phyloP scores from a whole-genome alignment of 306 rosid species.

The Mimosa bimucronata region DNA sequence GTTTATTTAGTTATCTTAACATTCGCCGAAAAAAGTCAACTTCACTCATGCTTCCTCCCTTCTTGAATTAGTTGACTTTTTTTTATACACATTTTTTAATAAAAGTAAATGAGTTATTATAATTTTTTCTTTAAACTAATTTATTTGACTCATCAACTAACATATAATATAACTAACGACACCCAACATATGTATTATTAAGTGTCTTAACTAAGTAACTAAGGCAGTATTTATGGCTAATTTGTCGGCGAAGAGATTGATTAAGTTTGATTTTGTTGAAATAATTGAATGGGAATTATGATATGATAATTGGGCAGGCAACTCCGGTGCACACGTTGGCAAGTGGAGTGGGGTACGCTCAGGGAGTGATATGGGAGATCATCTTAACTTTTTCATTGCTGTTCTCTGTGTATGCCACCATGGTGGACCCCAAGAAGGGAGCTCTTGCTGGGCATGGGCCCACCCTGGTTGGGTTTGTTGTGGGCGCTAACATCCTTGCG shows the following conservation, averaged over 20 bases:
- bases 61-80: no score
- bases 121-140: no score
- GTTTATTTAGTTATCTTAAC: no score
- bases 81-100: no score
- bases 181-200: no score
- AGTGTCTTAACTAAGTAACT: no score
- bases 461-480: slow-evolving; percentile 70
- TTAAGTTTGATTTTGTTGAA: background rate
- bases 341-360: slow-evolving; percentile 66
- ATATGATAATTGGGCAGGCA: slow-evolving; percentile 41
- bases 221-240: no score
- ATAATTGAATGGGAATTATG: background rate
- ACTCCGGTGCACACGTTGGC: slow-evolving; percentile 79
- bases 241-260: background rate
- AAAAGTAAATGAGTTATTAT: no score
- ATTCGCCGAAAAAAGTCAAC: no score
- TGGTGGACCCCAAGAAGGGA: slow-evolving; percentile 88
- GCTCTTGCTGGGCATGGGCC: slow-evolving; percentile 76
- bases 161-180: no score
- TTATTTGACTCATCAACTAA: no score
- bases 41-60: no score
- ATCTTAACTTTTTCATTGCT: slow-evolving; percentile 76
- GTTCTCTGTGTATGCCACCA: slow-evolving; percentile 77
- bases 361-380: slow-evolving; percentile 88
- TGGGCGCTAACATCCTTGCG: slow-evolving; percentile 83